Percentiles rank a stretch among this genome's conserved stretches.
Conservation (phyloP, 768 basidiomycete genomes). For the Sporobolomyces phaffii region DNA sequence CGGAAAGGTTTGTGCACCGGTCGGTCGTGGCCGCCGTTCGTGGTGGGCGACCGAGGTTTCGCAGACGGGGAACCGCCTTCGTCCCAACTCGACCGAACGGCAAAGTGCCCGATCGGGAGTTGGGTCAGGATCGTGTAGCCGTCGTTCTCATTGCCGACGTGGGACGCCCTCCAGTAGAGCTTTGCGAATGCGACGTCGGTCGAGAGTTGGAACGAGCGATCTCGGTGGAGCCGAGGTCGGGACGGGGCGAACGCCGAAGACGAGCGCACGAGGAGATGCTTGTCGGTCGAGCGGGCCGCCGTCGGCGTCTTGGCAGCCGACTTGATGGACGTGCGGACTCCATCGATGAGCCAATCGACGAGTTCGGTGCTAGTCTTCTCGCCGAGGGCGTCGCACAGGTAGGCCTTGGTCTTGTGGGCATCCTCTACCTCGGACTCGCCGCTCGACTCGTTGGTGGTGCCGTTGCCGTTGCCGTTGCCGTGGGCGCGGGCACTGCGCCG, state of each 20-base stretch:
- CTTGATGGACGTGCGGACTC: neutral
- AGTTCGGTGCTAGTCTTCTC: neutral
- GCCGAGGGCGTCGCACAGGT: neutral
- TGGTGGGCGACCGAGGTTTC: too few species aligned
- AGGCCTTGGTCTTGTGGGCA: neutral
- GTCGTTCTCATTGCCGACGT: neutral
- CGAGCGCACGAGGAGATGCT: neutral
- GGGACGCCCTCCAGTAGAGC: slow-evolving; percentile 9
- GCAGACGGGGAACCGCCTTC: too few species aligned
- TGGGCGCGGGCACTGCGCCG: too few species aligned
- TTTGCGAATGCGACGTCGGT: slow-evolving; percentile 9
- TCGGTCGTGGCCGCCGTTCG: neutral
- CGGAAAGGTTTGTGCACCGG: neutral
- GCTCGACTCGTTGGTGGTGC: neutral
- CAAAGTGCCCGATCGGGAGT: slow-evolving; percentile 11
- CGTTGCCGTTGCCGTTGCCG: neutral
- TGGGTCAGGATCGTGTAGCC: slow-evolving; percentile 24
- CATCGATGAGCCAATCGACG: neutral
- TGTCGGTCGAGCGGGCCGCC: neutral
- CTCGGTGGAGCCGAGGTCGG: neutral
- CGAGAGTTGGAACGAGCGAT: neutral
- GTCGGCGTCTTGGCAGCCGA: neutral
- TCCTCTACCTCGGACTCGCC: neutral
- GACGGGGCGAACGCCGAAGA: neutral
- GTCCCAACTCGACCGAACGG: neutral